These are phyloP conservation scores for Naganishia vaughanmartiniae DNA, from an alignment of 768 basidiomycete species.

Conservation along the genomic window DNA sequence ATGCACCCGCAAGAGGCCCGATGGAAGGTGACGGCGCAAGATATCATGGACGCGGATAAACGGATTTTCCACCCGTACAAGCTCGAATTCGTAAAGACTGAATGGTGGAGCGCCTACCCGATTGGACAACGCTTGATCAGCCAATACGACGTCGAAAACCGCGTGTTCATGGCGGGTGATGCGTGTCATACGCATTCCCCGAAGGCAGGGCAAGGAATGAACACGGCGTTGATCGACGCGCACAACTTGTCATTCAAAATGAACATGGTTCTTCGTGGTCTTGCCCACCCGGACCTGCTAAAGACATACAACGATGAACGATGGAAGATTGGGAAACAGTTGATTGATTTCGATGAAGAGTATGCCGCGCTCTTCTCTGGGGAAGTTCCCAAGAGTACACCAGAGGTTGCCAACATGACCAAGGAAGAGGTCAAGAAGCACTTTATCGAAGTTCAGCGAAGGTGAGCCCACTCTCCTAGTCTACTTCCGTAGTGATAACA, in stretches of 20 bases:
- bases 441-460: constrained; percentile 33
- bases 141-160: constrained; percentile 32
- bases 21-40: constrained; percentile 34
- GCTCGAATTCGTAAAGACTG: constrained; percentile 36
- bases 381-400: constrained; percentile 30
- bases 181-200: constrained; percentile 30
- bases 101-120: constrained; percentile 40
- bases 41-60: constrained; percentile 32
- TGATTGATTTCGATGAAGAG: constrained; percentile 35
- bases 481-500: background rate
- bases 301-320: constrained; percentile 48
- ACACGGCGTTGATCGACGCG: constrained; percentile 36
- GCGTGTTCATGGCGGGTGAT: constrained; percentile 39
- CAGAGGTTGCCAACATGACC: constrained; percentile 27
- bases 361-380: constrained; percentile 33
- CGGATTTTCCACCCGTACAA: constrained; percentile 38
- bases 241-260: constrained; percentile 35
- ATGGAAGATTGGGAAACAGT: constrained; percentile 37
- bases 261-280: constrained; percentile 42
- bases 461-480: background rate
- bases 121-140: constrained; percentile 39
- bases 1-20: constrained; percentile 29
- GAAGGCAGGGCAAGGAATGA: constrained; percentile 39
- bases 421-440: constrained; percentile 30
- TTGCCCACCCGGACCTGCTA: constrained; percentile 40